Conservation (phyloP, 2,329 filamentous ascomycete genomes). For the Simplicillium aogashimaense region DNA sequence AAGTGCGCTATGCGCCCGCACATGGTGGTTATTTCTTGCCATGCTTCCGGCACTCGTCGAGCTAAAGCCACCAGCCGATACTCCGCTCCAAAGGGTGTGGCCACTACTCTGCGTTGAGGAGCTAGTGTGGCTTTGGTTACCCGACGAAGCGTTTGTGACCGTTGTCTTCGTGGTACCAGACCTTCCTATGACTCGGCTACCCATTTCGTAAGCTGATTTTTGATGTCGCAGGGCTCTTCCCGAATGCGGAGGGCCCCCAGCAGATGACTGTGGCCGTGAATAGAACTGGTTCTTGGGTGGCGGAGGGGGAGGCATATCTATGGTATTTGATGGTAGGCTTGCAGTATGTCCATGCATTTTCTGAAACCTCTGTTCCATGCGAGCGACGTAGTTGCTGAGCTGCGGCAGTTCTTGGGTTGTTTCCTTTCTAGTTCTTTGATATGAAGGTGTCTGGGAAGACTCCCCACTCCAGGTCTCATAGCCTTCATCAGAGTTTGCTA, state of each 20-base stretch:
- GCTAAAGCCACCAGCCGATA: conserved; percentile 83
- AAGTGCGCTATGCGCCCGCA: conserved; percentile 54
- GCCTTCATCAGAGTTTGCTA: conserved; percentile 51
- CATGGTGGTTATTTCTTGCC: conserved; percentile 56
- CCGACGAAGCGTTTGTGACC: conserved; percentile 67
- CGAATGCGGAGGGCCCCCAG: conserved; percentile 29
- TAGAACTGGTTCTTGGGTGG: conserved; percentile 45
- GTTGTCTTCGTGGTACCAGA: conserved; percentile 85
- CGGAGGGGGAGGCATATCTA: conserved; percentile 49
- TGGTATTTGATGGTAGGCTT: conserved; percentile 29
- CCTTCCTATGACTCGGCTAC: conserved; percentile 58
- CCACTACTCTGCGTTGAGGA: conserved; percentile 69
- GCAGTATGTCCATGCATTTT: conserved; percentile 56
- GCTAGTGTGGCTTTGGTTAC: conserved; percentile 62
- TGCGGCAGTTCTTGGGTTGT: conserved; percentile 55
- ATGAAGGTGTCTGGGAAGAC: conserved; percentile 38
- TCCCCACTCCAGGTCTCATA: conserved; percentile 49
- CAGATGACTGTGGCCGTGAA: conserved; percentile 49
- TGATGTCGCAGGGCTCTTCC: conserved; percentile 47
- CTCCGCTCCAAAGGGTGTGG: conserved; percentile 86
- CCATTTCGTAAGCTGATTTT: conserved; percentile 72
- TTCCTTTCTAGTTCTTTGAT: conserved; percentile 26
- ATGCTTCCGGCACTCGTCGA: conserved; percentile 92
- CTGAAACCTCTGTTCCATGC: conserved; percentile 78
- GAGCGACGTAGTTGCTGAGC: conserved; percentile 76